Base-by-base conservation (phyloP, 1,139 yeast species). In the Zygosaccharomyces pseudobailii region DNA sequence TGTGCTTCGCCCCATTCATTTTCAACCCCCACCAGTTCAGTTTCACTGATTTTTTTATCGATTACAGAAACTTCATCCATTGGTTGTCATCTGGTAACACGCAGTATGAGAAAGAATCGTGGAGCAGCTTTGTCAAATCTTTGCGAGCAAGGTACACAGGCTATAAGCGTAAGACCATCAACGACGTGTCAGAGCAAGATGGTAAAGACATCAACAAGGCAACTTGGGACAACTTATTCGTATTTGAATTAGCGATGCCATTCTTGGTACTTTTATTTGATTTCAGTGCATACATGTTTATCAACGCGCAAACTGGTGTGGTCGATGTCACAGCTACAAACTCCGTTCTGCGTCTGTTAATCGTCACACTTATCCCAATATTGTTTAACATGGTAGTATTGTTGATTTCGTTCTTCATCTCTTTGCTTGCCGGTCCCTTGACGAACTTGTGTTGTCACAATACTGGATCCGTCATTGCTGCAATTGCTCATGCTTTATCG, bases 21-120 rank as follows among this genome's bases (percentile, higher is more conserved):
- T 88, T 85, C 70, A 88, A 88, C 58, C 96, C 96, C 0, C 95
- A 88, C 62, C 95, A 88, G 60, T 88, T 87, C 63, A 74, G 82
- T 1, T 74, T 80, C 65, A 67, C 68, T 4, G 88, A 84, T 49
- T 88, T 84, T 59, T 81, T 87, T 54, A 61, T 84, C 20, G 96
- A 88, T 61, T 88, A 88, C 60, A 67, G 82, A 36, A 76, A 75
- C 30, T 81, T 75, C 49, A 65, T 87, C 5, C 69, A 75, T 28
- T 88, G 96, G 96, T 64, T 88, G 23, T 73, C 76, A 2, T 67
- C 84, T 52, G 92, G 92, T 0, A 84, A 84, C 55, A 66, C 76
- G 0, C 68, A 66, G 44, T 70, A 73, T 64, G 74, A 73, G 45
- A 60, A 63, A 17, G 66, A 68, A 32, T 82, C 92, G 0, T 87